These are phyloP conservation scores for Pleurotus pulmonarius DNA, from an alignment of 768 basidiomycete genomes.

Conservation along the genomic window DNA sequence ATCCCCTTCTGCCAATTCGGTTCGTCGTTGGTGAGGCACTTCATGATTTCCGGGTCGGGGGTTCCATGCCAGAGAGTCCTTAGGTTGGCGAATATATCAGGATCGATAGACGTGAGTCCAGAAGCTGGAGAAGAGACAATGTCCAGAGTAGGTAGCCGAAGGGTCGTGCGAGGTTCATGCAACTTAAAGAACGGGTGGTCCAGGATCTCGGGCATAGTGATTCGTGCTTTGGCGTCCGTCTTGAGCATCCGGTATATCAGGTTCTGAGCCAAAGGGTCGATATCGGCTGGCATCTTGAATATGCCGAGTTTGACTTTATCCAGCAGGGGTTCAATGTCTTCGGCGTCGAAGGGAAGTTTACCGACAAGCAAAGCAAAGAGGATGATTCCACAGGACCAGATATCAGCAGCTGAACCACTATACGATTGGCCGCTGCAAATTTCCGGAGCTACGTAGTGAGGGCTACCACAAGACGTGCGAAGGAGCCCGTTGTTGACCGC, in stretches of 20 bases:
- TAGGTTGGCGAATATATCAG: constrained; percentile 86
- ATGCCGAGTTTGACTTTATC: constrained; percentile 74
- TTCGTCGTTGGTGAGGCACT: constrained; percentile 58
- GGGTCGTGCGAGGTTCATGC: constrained; percentile 40
- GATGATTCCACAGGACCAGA: constrained; percentile 97
- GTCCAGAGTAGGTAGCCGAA: constrained; percentile 54
- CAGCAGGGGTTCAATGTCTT: constrained; percentile 72
- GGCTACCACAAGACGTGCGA: constrained; percentile 87
- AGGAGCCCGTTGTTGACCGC: constrained; percentile 41
- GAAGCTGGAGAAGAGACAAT: constrained; percentile 69
- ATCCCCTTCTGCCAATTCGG: constrained; percentile 96
- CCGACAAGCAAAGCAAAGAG: constrained; percentile 87
- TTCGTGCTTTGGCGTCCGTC: constrained; percentile 68
- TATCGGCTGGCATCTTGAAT: constrained; percentile 70
- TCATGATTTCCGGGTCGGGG: constrained; percentile 68
- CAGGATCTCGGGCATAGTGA: constrained; percentile 80
- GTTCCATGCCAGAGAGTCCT: constrained; percentile 89
- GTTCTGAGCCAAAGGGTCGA: constrained; percentile 70
- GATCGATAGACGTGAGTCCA: constrained; percentile 66
- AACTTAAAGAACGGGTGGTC: constrained; percentile 75
- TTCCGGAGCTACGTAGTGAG: constrained; percentile 94
- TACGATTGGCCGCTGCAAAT: constrained; percentile 81
- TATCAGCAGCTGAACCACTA: constrained; percentile 84
- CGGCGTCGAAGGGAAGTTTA: constrained; percentile 89
- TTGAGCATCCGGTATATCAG: constrained; percentile 79